Conservation (phyloP, 495 filamentous ascomycete species). For the Neurospora cerealis region DNA sequence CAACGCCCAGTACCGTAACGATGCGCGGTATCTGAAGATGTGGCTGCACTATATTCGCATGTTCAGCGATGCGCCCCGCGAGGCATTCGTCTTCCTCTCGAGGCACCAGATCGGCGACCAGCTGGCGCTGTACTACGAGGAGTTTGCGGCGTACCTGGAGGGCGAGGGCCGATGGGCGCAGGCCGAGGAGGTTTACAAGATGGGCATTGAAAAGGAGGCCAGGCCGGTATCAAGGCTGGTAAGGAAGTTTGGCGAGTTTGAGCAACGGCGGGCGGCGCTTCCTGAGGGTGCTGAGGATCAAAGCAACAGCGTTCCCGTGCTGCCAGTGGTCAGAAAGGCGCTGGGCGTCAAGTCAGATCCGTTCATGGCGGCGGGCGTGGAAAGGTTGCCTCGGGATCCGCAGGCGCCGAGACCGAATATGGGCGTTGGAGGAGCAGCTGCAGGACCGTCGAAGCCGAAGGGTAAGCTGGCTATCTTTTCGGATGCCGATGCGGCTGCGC, state of each 20-base stretch:
- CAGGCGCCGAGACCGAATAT: slow-evolving; percentile 50
- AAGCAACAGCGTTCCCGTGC: slow-evolving; percentile 66
- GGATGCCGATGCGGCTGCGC: slow-evolving; percentile 50
- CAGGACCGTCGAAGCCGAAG: slow-evolving; percentile 57
- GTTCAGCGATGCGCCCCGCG: slow-evolving; percentile 84
- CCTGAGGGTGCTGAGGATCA: slow-evolving; percentile 46
- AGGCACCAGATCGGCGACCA: slow-evolving; percentile 80
- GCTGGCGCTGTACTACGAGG: slow-evolving; percentile 92
- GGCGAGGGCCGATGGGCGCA: slow-evolving; percentile 76
- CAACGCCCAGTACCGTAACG: slow-evolving; percentile 81
- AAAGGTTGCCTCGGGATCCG: slow-evolving; percentile 38
- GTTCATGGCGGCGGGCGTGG: slow-evolving; percentile 36
- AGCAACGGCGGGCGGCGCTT: slow-evolving; percentile 58
- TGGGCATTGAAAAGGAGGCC: slow-evolving; percentile 82
- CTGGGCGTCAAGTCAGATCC: slow-evolving; percentile 80
- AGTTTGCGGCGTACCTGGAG: slow-evolving; percentile 90
- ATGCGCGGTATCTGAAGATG: slow-evolving; percentile 81
- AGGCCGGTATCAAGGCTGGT: slow-evolving; percentile 69
- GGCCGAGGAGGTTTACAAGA: slow-evolving; percentile 83
- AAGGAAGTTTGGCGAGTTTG: slow-evolving; percentile 85
- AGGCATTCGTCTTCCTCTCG: slow-evolving; percentile 83
- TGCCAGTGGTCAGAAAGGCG: slow-evolving; percentile 75
- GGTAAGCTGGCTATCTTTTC: slow-evolving; percentile 78
- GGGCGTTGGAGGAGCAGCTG: slow-evolving; percentile 34
- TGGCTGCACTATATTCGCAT: slow-evolving; percentile 92